phyloP scores from a whole-genome alignment of 2,329 filamentous ascomycete species.

The Aureobasidium namibiae region DNA sequence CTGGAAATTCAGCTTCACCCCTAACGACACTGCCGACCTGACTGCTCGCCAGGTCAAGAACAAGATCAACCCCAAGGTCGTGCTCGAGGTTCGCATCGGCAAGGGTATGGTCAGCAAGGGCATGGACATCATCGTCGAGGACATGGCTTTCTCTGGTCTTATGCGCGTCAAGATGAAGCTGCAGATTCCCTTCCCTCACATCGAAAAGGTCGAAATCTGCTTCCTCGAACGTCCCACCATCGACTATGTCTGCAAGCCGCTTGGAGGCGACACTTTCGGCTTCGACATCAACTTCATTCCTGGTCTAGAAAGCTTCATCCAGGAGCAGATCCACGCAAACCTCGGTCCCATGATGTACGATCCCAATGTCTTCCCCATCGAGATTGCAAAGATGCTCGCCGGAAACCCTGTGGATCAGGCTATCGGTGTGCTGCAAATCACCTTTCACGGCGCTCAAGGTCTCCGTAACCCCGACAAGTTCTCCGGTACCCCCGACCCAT shows the following conservation, averaged over 20 bases:
- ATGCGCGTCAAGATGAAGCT: conserved; percentile 98
- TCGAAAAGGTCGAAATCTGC: conserved; percentile 90
- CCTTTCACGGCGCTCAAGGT: conserved; percentile 81
- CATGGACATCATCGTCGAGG: conserved; percentile 92
- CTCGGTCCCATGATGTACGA: conserved; percentile 96
- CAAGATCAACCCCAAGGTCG: conserved; percentile 94
- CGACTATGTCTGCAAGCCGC: conserved; percentile 95
- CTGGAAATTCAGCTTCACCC: conserved; percentile 99
- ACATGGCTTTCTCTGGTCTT: conserved; percentile 90
- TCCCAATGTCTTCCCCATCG: conserved; percentile 95
- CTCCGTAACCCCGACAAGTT: conserved; percentile 96
- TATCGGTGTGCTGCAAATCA: conserved; percentile 86
- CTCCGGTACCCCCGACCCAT: conserved; percentile 84
- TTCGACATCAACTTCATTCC: conserved; percentile 99
- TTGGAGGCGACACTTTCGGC: conserved; percentile 89
- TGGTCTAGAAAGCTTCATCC: conserved; percentile 85
- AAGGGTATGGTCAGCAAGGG: conserved; percentile 97
- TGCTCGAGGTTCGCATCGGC: conserved; percentile 87
- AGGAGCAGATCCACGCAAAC: conserved; percentile 92
- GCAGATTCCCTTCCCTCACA: conserved; percentile 88
- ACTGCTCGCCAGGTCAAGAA: conserved; percentile 83
- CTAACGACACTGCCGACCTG: conserved; percentile 87
- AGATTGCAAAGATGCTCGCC: conserved; percentile 96
- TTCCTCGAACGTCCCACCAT: conserved; percentile 84
- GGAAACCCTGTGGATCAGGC: conserved; percentile 92